Base-by-base conservation (phyloP, 2,329 filamentous ascomycete species). In the Tolypocladium tropicale region DNA sequence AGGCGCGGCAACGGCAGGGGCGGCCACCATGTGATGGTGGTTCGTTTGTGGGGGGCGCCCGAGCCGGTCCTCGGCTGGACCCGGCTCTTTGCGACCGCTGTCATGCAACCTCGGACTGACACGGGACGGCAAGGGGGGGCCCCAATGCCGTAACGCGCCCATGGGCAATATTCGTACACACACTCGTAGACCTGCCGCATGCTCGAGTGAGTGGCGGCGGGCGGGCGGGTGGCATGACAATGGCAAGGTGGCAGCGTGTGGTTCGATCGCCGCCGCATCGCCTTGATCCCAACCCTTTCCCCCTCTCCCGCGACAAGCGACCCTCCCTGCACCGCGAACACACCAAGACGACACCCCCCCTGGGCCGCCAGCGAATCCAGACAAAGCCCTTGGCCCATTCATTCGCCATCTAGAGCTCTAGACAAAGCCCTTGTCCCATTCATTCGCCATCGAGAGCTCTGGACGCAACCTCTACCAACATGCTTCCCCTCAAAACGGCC, bases 61-160 rank as follows among this genome's bases (percentile, higher is more conserved):
- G 21, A 49, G n/a, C 16, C 46, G 32, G 7, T 41, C 41, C 57
- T 60, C 58, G 58, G 58, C 52, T 58, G 53, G 55, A 49, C 53
- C 58, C 55, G 55, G 57, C 55, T 55, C 49, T 51, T 46, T 48
- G 4, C 25, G 25, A 28, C 39, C 21, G n/a, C 10, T 25, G 23
- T 46, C 25, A 32, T 49, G 25, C 46, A 32, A 32, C 28, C 46
- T 49, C 46, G 46, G 46, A 49, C 28, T 49, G 46, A 32, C 46
- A 49, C 46, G 46, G 37, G 37, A 41, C 9, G 37, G 33, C n/a
- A n/a, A n/a, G n/a, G n/a, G n/a, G n/a, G n/a, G n/a, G n/a, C n/a
- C n/a, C n/a, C n/a, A n/a, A n/a, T n/a, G n/a, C n/a, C n/a, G n/a
- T n/a, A n/a, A n/a, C n/a, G n/a, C n/a, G n/a, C n/a, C n/a, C n/a